These are phyloP conservation scores for Chaetomium strumarium DNA, from an alignment of 2,329 filamentous ascomycete species.

Conservation along the genomic window DNA sequence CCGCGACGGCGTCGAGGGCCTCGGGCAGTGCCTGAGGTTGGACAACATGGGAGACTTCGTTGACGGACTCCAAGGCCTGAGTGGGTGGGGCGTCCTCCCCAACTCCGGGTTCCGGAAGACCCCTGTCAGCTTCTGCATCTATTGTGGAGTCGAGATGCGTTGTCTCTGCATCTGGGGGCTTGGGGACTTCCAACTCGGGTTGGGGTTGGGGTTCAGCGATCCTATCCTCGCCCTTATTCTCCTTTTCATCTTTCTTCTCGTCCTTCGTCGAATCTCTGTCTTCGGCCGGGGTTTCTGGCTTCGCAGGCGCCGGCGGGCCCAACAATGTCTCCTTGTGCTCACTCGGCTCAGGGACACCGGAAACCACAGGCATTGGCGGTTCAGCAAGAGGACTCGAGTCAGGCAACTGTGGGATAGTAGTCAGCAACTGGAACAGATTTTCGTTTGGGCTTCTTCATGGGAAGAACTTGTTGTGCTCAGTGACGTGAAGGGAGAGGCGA, in stretches of 20 bases:
- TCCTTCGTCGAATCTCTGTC: conserved; percentile 27
- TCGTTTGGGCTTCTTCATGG: not conserved
- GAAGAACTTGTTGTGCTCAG: no score
- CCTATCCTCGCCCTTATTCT: conserved; percentile 26
- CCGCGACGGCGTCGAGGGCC: not conserved
- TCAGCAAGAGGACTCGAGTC: not conserved
- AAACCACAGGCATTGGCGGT: not conserved
- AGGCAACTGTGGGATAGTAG: not conserved
- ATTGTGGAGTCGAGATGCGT: not conserved
- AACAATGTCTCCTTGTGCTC: not conserved
- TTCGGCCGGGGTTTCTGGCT: conserved; percentile 11
- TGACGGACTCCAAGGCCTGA: not conserved
- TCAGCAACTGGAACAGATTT: not conserved
- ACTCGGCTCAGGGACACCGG: not conserved
- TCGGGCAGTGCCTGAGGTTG: conserved; percentile 7
- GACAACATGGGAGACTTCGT: conserved; percentile 9
- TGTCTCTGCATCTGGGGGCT: conserved; percentile 1
- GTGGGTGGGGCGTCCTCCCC: not conserved
- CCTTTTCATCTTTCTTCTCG: conserved; percentile 30
- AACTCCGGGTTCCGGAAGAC: not conserved
- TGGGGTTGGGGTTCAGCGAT: conserved; percentile 13
- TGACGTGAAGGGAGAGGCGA: no score
- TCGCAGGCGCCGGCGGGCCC: not conserved
- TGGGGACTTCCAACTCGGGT: conserved; percentile 5
- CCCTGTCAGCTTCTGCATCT: not conserved